Conservation (phyloP, 2,329 filamentous ascomycete genomes). For the Uncinocarpus reesii region DNA sequence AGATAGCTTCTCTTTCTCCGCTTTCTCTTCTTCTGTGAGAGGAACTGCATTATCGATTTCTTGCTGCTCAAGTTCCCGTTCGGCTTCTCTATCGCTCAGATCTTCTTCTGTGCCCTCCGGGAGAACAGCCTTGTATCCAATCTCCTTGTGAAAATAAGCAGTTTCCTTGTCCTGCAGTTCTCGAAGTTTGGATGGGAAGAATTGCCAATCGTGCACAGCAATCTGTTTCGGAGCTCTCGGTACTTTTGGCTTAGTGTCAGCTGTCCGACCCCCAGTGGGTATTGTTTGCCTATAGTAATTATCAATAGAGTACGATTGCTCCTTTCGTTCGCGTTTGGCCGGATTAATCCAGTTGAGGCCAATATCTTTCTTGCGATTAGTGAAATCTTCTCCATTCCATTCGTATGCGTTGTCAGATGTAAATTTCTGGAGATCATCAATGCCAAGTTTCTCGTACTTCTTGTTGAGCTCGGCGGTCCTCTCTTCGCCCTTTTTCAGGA, state of each 20-base stretch:
- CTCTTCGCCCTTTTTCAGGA: slow-evolving; percentile 75
- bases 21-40: slow-evolving; percentile 78
- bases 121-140: slow-evolving; percentile 88
- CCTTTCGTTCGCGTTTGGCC: slow-evolving; percentile 94
- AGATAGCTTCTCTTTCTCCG: slow-evolving; percentile 72
- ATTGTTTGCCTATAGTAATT: slow-evolving; percentile 94
- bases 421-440: slow-evolving; percentile 96
- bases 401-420: slow-evolving; percentile 95
- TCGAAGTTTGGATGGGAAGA: slow-evolving; percentile 73
- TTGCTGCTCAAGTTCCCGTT: slow-evolving; percentile 75
- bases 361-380: slow-evolving; percentile 81
- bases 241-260: slow-evolving; percentile 85
- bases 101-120: slow-evolving; percentile 80
- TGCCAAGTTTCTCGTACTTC: slow-evolving; percentile 91
- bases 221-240: slow-evolving; percentile 93
- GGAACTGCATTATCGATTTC: slow-evolving; percentile 88
- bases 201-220: slow-evolving; percentile 89
- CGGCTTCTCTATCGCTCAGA: slow-evolving; percentile 72
- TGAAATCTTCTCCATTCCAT: slow-evolving; percentile 97
- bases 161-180: slow-evolving; percentile 95
- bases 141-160: slow-evolving; percentile 89
- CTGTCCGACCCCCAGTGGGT: slow-evolving; percentile 64
- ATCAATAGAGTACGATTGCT: slow-evolving; percentile 96
- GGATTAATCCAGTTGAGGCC: slow-evolving; percentile 96
- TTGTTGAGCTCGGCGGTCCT: slow-evolving; percentile 82